phyloP scores from a whole-genome alignment of 2,329 filamentous ascomycete genomes.

The Nemania sp. region DNA sequence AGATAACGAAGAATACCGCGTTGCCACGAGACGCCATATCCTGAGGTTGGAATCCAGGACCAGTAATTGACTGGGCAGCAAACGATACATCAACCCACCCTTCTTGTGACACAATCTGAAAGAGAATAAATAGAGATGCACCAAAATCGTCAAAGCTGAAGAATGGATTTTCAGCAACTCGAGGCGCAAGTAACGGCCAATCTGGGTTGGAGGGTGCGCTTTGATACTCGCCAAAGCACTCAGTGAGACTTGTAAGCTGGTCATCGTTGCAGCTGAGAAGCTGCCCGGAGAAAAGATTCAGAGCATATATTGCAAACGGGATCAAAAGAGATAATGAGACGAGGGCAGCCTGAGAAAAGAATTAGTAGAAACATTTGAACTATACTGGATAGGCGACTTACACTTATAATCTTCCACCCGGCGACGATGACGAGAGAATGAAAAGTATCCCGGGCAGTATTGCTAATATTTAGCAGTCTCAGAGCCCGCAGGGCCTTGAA shows the following conservation, averaged over 20 bases:
- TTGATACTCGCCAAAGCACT: slow-evolving; percentile 84
- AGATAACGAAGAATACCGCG: slow-evolving; percentile 90
- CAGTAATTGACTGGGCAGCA: slow-evolving; percentile 79
- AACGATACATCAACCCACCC: slow-evolving; percentile 96
- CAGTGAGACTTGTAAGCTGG: slow-evolving; percentile 56
- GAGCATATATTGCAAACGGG: slow-evolving; percentile 92
- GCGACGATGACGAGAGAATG: slow-evolving; percentile 94
- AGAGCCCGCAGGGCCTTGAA: slow-evolving; percentile 96
- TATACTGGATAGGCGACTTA: slow-evolving; percentile 46
- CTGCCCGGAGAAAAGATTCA: slow-evolving; percentile 89
- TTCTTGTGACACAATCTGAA: slow-evolving; percentile 98
- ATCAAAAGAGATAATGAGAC: slow-evolving; percentile 94
- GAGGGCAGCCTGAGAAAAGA: slow-evolving; percentile 67
- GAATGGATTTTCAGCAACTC: slow-evolving; percentile 78
- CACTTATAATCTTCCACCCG: slow-evolving; percentile 89
- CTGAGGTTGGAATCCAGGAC: slow-evolving; percentile 72
- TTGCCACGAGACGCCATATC: slow-evolving; percentile 76
- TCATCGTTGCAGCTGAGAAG: slow-evolving; percentile 81
- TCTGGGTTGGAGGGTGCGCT: slow-evolving; percentile 71
- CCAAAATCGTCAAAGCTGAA: slow-evolving; percentile 96
- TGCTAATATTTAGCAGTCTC: slow-evolving; percentile 90
- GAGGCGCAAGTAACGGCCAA: slow-evolving; percentile 84
- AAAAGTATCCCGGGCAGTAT: slow-evolving; percentile 93
- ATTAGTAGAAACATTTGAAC: slow-evolving; percentile 22
- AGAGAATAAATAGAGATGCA: slow-evolving; percentile 92